These are phyloP conservation scores for Cercospora sesami DNA, from an alignment of 2,329 filamentous ascomycete genomes.

Conservation along the genomic window DNA sequence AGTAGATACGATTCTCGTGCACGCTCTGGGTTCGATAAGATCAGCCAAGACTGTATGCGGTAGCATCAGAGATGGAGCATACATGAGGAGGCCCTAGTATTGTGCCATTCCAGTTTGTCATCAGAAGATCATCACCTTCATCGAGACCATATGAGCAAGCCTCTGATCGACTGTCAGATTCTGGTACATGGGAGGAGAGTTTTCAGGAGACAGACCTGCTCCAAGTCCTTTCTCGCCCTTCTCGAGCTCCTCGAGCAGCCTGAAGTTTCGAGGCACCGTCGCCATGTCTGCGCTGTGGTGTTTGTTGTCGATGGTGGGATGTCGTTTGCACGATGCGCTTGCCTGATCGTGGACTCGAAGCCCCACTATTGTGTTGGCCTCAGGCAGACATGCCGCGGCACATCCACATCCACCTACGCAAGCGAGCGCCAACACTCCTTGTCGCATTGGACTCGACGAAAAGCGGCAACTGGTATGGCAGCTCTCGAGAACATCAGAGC, in stretches of 20 bases:
- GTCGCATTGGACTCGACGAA: not conserved
- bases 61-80: constrained; percentile 44
- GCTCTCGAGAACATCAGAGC: constrained; percentile 11
- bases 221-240: constrained; percentile 98
- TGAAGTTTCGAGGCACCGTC: constrained; percentile 92
- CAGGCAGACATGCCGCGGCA: not conserved
- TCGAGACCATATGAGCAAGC: constrained; percentile 96
- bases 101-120: constrained; percentile 98
- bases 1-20: constrained; percentile 99
- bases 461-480: constrained; percentile 10
- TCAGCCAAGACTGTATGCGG: constrained; percentile 8
- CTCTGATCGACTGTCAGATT: constrained; percentile 57
- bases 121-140: constrained; percentile 89
- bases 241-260: constrained; percentile 93
- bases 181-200: not conserved
- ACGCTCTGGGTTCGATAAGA: constrained; percentile 64
- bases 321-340: not conserved
- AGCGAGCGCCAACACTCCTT: not conserved
- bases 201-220: constrained; percentile 60
- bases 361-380: not conserved
- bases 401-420: not conserved
- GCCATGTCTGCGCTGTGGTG: constrained; percentile 55
- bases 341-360: not conserved
- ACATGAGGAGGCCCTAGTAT: constrained; percentile 96
- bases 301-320: constrained; percentile 42